Base-by-base conservation (phyloP, 2,329 filamentous ascomycete genomes). In the Mycosphaerelloides madeirae region DNA sequence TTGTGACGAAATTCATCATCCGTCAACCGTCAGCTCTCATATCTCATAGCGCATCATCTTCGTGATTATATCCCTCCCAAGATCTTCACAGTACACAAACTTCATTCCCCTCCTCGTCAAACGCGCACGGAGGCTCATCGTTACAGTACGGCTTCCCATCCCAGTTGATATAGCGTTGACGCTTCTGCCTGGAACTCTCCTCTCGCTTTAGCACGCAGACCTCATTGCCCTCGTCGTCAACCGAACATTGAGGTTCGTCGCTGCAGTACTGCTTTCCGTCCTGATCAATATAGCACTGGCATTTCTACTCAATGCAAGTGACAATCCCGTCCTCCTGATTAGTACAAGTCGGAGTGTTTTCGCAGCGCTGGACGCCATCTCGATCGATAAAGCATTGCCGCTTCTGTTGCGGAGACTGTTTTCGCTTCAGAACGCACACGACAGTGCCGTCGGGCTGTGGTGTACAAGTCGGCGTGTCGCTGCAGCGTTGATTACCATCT, bases 101-200 rank as follows among this genome's bases (percentile, higher is more conserved):
- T 20, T 33, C 29, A 2, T 32, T 33, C 22, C 46, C 41, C 15
- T 49, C 41, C 11, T 41, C 32, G n/a, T 41, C 22, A 4, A 29
- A 28, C n/a, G 29, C 25, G 41, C 41, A 49, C 28, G 11, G 18
- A 3, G 41, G 37, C n/a, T 14, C 33, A 9, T 12, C 14, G 18
- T n/a, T 38, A 41, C 41, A 49, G 20, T 32, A 13, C n/a, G 18
- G 33, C n/a, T 41, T 15, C 2, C 46, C 46, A 13, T 41, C 8
- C 14, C 12, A 33, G 36, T 41, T 38, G 29, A 49, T 34, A 11
- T 22, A 13, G 38, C 41, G 42, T 31, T 45, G 46, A 13, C 46
- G 38, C 39, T 49, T 49, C 15, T 32, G 13, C 31, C 13, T 32
- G 29, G 31, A 14, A 6, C 22, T 37, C 8, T 25, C 16, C 16